These are phyloP conservation scores for Sclerotinia sclerotiorum DNA, from an alignment of 2,329 filamentous ascomycete genomes.

Conservation along the genomic window DNA sequence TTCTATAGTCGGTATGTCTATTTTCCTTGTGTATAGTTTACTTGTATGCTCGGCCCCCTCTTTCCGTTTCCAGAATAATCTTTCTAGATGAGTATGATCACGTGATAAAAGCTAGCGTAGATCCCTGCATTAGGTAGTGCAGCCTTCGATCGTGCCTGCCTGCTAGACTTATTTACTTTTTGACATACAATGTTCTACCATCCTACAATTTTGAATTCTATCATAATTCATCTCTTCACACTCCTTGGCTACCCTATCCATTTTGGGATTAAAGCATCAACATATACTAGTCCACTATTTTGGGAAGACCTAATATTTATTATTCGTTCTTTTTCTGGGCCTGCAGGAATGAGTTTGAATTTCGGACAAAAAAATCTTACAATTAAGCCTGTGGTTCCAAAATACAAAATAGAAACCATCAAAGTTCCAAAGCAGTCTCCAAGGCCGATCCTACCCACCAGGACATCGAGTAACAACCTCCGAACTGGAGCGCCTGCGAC, in stretches of 20 bases:
- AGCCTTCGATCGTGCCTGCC: neutral
- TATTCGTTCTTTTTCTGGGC: neutral
- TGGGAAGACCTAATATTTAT: neutral
- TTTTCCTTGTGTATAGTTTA: no score
- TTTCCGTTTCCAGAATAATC: neutral
- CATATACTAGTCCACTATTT: neutral
- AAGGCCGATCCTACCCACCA: constrained; percentile 6
- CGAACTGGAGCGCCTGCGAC: constrained; percentile 1
- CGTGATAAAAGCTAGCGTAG: constrained; percentile 2
- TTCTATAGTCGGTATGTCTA: no score
- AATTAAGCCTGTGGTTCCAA: neutral
- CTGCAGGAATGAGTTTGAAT: constrained; percentile 8
- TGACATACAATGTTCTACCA: neutral
- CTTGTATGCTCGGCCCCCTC: neutral
- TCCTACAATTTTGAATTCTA: neutral
- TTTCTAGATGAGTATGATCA: neutral
- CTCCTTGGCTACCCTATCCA: neutral
- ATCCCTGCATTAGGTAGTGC: constrained; percentile 4
- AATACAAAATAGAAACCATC: constrained; percentile 8
- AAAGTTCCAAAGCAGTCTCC: constrained; percentile 11
- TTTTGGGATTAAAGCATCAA: neutral
- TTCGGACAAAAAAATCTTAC: neutral
- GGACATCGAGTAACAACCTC: neutral
- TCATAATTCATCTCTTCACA: neutral
- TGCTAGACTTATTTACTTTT: neutral